Evolutionary conservation across 1,139 yeast species (phyloP), one percentile per base, ranked within the genome.

Genomic region (Sporopachydermia cereana): DNA sequence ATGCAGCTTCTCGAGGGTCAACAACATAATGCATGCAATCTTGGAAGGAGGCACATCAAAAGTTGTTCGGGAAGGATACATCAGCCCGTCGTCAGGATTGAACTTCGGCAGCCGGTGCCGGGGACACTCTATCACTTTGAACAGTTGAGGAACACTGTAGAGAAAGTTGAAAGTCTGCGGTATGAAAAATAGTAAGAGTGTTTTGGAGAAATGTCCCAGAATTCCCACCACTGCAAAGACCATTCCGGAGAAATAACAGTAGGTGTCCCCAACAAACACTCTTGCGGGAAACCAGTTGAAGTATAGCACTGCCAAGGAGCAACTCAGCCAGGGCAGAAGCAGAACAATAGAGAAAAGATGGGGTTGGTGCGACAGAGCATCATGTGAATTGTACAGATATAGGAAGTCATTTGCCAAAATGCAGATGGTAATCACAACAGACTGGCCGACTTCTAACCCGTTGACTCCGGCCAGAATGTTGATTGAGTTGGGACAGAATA

Each of bases 161-260:
- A 85, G 51, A 54, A 93, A 93, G 59, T 91, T 91, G 63, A 86
- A 64, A 45, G 91, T 84, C 63, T 91, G 98, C 1, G 97, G 97
- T 31, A 85, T 66, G 59, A 91, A 82, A 59, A 91, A 82, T 34
- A 89, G 64, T 61, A 91, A 67, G 54, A 91, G 69, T 0, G 99
- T 91, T 63, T 91, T 91, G 43, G 96, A 85, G 60, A 89, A 93
- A 65, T 91, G 99, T 1, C 97, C 97, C 49, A 86, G 72, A 41
- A 91, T 93, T 2, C 97, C 97, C 24, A 86, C 95, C 34, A 89
- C 93, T 0, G 97, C 98, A 63, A 91, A 89, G 1, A 91, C 95
- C 98, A 91, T 91, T 2, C 99, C 99, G 27, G 96, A 86, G 62
- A 91, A 88, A 63, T 93, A 91, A 63, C 99, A 91, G 66, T 84